Base-by-base conservation (phyloP, 192 early-diverging fungal genomes). In the Entomortierella lignicola region DNA sequence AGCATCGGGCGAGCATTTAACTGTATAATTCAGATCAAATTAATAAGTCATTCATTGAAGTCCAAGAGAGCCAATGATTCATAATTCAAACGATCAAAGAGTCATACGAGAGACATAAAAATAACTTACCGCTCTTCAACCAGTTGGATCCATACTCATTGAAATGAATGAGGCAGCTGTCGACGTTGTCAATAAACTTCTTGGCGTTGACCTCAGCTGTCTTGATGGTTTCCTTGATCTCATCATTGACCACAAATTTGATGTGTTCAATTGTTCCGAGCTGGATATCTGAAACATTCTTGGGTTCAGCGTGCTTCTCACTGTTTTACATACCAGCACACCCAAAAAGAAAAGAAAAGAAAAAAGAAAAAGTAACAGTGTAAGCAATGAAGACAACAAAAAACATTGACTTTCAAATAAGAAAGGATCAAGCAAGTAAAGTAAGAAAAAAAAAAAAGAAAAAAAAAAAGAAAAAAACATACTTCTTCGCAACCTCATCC, bases 1-100 rank as follows among this genome's bases (percentile, higher is more conserved):
- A 0, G 93, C 94, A 81, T 99, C 97, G 29, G 96, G 95, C 47
- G 92, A 93, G 56, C 89, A 82, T 57, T 94, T 91, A 25, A 87
- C 87, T 79, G 54, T 53, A 11, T 15, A 37, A 43, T 17, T 25
- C 20, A 61, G 37, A 71, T 8, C 30, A 50, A 56, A 66, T 37
- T 37, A 37, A 37, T 37, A 37, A 37, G 34, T 37, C 10, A 10
- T 37, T 10, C n/a, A n/a, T n/a, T n/a, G n/a, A 37, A 37, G 34
- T 37, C 34, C 34, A 37, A 37, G n/a, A n/a, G n/a, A n/a, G 10
- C 34, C 34, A 7, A 10, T 37, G 34, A 47, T 47, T 4, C 44
- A 47, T 47, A 47, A 11, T 11, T 5, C 17, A 47, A 47, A 47
- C 3, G 44, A 47, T 47, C 15, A 10, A 7, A 4, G 10, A 37